Base-by-base conservation (phyloP, 2,329 filamentous ascomycete species). In the Trichoderma aggressivum region DNA sequence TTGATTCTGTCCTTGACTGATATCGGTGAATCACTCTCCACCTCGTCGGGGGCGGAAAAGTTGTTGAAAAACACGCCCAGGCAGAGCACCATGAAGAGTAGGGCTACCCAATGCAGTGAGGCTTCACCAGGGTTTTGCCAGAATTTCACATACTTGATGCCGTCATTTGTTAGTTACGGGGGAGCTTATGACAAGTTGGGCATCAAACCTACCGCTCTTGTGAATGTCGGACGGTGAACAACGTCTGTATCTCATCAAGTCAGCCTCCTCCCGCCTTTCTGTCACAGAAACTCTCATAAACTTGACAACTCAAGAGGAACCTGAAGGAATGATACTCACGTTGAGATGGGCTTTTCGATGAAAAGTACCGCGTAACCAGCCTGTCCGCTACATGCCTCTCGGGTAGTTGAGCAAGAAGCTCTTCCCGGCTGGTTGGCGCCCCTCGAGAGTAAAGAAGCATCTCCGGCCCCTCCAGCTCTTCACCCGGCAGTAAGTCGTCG, bases 321-420 rank as follows among this genome's bases (percentile, higher is more conserved):
- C 26, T 28, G 47, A 56, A 8, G 7, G 21, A 8, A 21, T 26
- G 14, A 39, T 50, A 78, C 81, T 76, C 76, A 88, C 86, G 83
- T 71, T 86, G 81, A 53, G 86, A 85, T 21, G 87, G 86, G 68
- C 82, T 86, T 73, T 84, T 83, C 0, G 86, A 86, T 68, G 82
- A 81, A 74, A 89, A 89, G 75, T 87, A 89, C 60, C 84, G 79
- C 74, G 83, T 84, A 72, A 88, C 81, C 47, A 89, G 79, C 43
- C 83, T 81, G 74, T 88, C 87, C 10, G 84, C 82, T 5, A 86
- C 77, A 2, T 76, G 75, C 53, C 82, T 82, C 24, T 84, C 80
- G 3, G 87, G 87, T 10, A 89, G 74, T 55, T 82, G 74, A n/a
- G 77, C 78, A 3, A 89, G 72, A 24, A 89, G 75, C 10, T 88